These are phyloP conservation scores for Sapria himalayana DNA, from an alignment of 345 rosid species.

Conservation along the genomic window DNA sequence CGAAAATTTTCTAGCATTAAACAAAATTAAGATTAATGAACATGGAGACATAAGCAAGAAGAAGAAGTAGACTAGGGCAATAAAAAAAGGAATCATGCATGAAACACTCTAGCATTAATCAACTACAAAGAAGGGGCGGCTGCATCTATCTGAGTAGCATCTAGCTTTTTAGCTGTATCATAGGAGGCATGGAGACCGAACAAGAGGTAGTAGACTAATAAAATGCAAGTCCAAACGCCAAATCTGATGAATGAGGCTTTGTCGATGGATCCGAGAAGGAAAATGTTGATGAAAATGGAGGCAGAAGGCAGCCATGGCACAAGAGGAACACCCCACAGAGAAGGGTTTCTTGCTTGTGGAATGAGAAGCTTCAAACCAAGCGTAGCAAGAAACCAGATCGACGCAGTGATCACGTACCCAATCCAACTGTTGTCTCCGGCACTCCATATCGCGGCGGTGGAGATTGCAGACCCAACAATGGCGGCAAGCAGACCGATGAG, in stretches of 20 bases:
- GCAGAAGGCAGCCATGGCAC: constrained; percentile 79
- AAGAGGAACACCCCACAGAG: constrained; percentile 69
- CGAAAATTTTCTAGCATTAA: too few relatives aligned
- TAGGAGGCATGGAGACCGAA: constrained; percentile 54
- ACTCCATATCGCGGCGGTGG: constrained; percentile 35
- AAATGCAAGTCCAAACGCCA: constrained; percentile 31
- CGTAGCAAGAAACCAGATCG: constrained; percentile 42
- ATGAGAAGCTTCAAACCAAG: constrained; percentile 20
- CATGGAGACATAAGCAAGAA: too few relatives aligned
- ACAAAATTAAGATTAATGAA: too few relatives aligned
- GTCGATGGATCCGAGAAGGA: constrained; percentile 66
- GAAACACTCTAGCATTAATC: too few relatives aligned
- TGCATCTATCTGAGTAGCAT: too few relatives aligned
- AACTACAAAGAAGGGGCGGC: too few relatives aligned
- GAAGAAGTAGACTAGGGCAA: too few relatives aligned
- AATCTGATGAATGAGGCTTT: constrained; percentile 36
- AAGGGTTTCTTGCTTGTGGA: constrained; percentile 50
- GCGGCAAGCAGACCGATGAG: constrained; percentile 18
- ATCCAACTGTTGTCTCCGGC: constrained; percentile 23
- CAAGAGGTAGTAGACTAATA: constrained; percentile 42
- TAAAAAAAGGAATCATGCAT: too few relatives aligned
- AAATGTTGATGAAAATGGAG: constrained; percentile 48
- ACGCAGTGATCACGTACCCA: constrained; percentile 30
- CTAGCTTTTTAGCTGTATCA: constrained; percentile 34
- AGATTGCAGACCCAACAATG: constrained; percentile 30